Evolutionary conservation across 768 basidiomycete genomes (phyloP).

Genomic region (Baorangia bicolor): DNA sequence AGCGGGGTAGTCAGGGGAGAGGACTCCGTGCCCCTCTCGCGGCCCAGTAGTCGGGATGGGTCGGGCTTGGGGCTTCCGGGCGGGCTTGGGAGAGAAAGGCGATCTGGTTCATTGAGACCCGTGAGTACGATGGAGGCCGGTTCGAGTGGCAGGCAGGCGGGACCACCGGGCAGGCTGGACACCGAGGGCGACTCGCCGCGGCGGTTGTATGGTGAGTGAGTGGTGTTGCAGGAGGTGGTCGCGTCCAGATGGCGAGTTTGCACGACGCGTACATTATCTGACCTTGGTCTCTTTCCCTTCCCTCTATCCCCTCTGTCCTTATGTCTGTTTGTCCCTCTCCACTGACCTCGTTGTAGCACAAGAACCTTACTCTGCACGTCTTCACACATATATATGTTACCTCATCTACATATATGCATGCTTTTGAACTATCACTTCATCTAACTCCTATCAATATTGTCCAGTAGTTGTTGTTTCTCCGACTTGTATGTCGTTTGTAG

Average conservation of each 20-base stretch:
- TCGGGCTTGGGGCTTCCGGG: constrained; percentile 13
- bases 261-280: neutral
- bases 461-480: neutral
- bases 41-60: constrained; percentile 12
- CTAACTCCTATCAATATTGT: neutral
- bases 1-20: constrained; percentile 10
- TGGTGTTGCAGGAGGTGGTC: neutral
- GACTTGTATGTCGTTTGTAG: neutral
- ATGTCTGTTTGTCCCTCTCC: neutral
- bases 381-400: constrained; percentile 6
- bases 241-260: neutral
- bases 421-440: neutral
- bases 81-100: constrained; percentile 22
- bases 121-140: constrained; percentile 20
- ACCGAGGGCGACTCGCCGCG: constrained; percentile 25
- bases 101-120: constrained; percentile 34
- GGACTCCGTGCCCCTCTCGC: neutral
- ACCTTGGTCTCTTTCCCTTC: neutral
- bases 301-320: neutral
- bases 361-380: constrained; percentile 7
- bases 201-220: constrained; percentile 9
- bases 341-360: constrained; percentile 13
- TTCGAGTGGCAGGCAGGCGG: constrained; percentile 31
- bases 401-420: constrained; percentile 7
- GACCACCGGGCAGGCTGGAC: constrained; percentile 40